phyloP scores from a whole-genome alignment of 441 rosid genomes.

The Bocquillonia castaneifolia region DNA sequence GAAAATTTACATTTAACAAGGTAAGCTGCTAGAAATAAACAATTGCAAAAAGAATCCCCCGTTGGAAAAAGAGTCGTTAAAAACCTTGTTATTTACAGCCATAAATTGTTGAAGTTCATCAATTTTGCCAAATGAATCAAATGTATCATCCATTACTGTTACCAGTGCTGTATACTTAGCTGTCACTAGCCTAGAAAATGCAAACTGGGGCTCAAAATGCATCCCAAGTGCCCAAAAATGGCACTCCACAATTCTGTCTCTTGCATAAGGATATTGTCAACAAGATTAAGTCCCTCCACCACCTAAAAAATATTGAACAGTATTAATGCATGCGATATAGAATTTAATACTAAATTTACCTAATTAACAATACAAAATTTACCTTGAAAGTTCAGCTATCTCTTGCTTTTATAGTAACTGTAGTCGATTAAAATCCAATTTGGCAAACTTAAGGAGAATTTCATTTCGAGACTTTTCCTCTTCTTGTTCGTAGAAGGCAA shows the following conservation, averaged over 20 bases:
- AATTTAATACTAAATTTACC: too few relatives aligned
- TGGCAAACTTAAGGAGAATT: slow-evolving; percentile 19
- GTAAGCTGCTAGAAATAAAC: too few relatives aligned
- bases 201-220: background rate
- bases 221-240: background rate
- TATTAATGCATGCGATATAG: too few relatives aligned
- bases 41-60: too few relatives aligned
- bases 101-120: background rate
- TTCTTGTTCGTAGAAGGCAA: slow-evolving; percentile 8
- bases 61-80: too few relatives aligned
- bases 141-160: background rate
- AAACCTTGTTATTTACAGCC: too few relatives aligned
- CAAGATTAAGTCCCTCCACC: slow-evolving; percentile 4
- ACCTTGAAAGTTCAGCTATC: slow-evolving; percentile 17
- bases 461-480: slow-evolving; percentile 10
- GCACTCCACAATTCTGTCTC: background rate
- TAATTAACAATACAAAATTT: too few relatives aligned
- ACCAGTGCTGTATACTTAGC: background rate
- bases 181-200: background rate
- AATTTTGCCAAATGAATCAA: background rate
- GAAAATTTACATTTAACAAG: too few relatives aligned
- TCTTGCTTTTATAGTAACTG: slow-evolving; percentile 13
- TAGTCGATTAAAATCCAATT: slow-evolving; percentile 15
- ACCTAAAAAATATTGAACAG: too few relatives aligned
- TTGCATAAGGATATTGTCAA: background rate